These are phyloP conservation scores for Fremontodendron californicum DNA, from an alignment of 345 rosid species.

Conservation along the genomic window DNA sequence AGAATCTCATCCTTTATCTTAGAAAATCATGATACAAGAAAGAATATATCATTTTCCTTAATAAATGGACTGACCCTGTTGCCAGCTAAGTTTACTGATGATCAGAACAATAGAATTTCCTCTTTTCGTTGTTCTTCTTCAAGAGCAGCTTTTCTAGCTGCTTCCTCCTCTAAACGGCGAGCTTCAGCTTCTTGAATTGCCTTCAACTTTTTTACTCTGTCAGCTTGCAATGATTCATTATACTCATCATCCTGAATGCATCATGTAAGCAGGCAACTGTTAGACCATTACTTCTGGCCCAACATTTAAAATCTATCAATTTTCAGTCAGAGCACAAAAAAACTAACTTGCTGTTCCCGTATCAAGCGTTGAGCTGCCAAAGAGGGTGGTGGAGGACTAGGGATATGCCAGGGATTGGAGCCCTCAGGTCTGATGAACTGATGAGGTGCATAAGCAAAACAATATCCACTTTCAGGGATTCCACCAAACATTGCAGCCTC, in stretches of 20 bases:
- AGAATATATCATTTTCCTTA: neutral
- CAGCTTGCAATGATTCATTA: constrained; percentile 91
- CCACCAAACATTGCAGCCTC: too few relatives aligned
- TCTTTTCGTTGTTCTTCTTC: too few relatives aligned
- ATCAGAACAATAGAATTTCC: constrained; percentile 20
- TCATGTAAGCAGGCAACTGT: constrained; percentile 8
- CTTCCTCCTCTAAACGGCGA: too few relatives aligned
- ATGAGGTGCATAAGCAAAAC: too few relatives aligned
- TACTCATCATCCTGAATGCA: constrained; percentile 85
- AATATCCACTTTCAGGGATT: too few relatives aligned
- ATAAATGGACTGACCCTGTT: neutral
- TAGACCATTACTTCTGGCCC: neutral
- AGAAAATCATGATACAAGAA: neutral
- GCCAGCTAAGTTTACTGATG: neutral
- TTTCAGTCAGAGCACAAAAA: neutral
- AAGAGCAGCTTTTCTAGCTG: too few relatives aligned
- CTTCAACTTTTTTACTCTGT: constrained; percentile 80
- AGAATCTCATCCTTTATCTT: neutral
- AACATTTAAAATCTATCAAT: neutral
- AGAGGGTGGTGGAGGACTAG: constrained; percentile 86
- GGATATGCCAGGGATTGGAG: constrained; percentile 42
- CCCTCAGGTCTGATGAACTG: constrained; percentile 44
- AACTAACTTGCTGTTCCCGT: constrained; percentile 89
- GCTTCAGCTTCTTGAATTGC: constrained; percentile 84
- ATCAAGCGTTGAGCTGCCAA: constrained; percentile 90